These are phyloP conservation scores for Eucommia ulmoides DNA, from an alignment of 257 asterid species.

Conservation along the genomic window DNA sequence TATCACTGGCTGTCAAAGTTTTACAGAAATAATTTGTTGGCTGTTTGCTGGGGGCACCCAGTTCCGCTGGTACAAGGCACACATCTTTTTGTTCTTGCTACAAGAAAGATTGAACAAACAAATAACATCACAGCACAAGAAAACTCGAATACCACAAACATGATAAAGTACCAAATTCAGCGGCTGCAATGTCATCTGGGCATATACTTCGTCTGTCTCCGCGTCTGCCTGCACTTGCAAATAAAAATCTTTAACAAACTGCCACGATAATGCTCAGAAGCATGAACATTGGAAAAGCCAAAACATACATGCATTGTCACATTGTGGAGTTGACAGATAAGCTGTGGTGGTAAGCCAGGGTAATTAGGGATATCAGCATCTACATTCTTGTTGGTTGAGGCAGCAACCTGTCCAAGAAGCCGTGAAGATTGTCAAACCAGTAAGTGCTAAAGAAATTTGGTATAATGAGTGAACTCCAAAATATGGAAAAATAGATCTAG, in stretches of 20 bases:
- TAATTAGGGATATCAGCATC: neutral
- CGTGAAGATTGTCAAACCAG: neutral
- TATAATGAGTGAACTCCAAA: too few species aligned
- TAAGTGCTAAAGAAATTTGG: too few species aligned
- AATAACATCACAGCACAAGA: neutral
- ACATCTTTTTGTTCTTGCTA: neutral
- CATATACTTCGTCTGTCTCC: neutral
- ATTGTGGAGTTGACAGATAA: neutral
- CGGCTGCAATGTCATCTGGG: neutral
- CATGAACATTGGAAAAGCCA: too few species aligned
- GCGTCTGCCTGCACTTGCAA: neutral
- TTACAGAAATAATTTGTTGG: neutral
- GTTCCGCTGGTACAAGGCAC: neutral
- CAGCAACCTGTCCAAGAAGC: neutral
- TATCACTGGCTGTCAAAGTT: neutral
- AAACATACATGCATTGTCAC: neutral
- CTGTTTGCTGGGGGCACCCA: neutral
- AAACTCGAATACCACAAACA: neutral
- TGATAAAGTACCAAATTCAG: neutral
- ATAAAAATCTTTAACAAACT: too few species aligned
- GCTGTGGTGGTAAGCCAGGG: neutral
- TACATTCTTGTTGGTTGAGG: neutral
- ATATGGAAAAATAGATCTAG: neutral
- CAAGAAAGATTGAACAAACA: too few species aligned
- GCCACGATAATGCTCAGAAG: too few species aligned